Evolutionary conservation across 768 basidiomycete species (phyloP), one percentile per base, ranked within the genome.

Genomic region (Pleurotus eryngii): DNA sequence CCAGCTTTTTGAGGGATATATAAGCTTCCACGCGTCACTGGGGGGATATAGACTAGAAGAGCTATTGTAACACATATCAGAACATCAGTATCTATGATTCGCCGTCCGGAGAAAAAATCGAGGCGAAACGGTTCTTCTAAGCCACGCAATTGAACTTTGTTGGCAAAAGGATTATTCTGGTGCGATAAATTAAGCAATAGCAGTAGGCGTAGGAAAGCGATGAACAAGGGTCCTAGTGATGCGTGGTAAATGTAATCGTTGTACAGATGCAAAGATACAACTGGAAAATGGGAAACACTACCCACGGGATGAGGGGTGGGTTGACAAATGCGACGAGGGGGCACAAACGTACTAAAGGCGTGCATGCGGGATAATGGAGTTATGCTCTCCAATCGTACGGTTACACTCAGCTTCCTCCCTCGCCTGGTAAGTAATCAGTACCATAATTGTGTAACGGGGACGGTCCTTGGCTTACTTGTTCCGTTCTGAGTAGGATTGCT

Each of bases 401-500:
- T 50, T 50, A 30, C 37, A 18, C 35, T 56, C 60, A 57, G 56
- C 56, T 40, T 53, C 60, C 39, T 42, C 47, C 57, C 40, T 59
- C 49, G 48, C 47, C 54, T 61, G 54, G 45, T 26, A 30, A 57
- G 53, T 8, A 46, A 61, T 61, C 54, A 61, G 58, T 39, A 59
- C 56, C 57, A 42, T 46, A 43, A 48, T 15, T 35, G 38, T 42
- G 54, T 14, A 47, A 50, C 45, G 15, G 30, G 49, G 20, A 26
- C 20, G 18, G 40, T 30, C 40, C 39, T 47, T 45, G 47, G 58
- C 59, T 59, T 58, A 62, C 51, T 62, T 49, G 58, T 56, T 37
- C 47, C 54, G n/a, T 27, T 51, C 24, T 40, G 48, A 27, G 55
- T 54, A 17, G 53, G 42, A 17, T 40, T 49, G n/a, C 49, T 27